Conservation (phyloP, 2,329 filamentous ascomycete species). For the Alternaria panax region DNA sequence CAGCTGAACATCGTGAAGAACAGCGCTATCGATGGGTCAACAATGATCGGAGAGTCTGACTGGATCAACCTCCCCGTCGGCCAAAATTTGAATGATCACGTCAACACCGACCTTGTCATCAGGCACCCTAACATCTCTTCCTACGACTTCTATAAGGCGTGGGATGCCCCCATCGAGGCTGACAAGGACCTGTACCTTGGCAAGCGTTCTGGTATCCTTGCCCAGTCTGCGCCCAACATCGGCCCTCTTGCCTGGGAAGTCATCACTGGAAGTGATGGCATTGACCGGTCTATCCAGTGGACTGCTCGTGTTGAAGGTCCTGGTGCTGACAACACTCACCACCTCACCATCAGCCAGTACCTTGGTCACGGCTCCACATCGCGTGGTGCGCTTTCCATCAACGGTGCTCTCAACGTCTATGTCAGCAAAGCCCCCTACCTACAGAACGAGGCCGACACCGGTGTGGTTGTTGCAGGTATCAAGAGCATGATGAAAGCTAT, state of each 20-base stretch:
- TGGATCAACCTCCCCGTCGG: constrained; percentile 63
- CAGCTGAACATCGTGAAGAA: constrained; percentile 56
- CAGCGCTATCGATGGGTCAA: constrained; percentile 52
- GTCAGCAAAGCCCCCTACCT: constrained; percentile 69
- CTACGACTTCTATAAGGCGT: constrained; percentile 73
- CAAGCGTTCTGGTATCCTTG: constrained; percentile 65
- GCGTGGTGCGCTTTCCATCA: constrained; percentile 68
- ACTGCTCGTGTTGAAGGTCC: constrained; percentile 69
- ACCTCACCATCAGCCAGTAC: constrained; percentile 60
- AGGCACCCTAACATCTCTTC: constrained; percentile 61
- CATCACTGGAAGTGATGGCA: constrained; percentile 64
- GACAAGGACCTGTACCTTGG: constrained; percentile 54
- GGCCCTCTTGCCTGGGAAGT: constrained; percentile 69
- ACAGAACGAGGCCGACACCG: constrained; percentile 63
- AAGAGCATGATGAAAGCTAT: constrained; percentile 66
- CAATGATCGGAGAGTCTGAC: constrained; percentile 53
- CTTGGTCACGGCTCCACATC: constrained; percentile 70
- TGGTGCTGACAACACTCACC: constrained; percentile 50
- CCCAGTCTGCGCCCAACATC: constrained; percentile 71
- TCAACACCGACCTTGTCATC: constrained; percentile 64
- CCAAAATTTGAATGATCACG: constrained; percentile 60
- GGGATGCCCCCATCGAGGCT: constrained; percentile 51
- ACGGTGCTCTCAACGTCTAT: constrained; percentile 62
- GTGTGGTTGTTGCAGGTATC: constrained; percentile 70
- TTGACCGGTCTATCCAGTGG: constrained; percentile 70